phyloP scores from a whole-genome alignment of 2,329 filamentous ascomycete species.

The Gyromitra esculenta region DNA sequence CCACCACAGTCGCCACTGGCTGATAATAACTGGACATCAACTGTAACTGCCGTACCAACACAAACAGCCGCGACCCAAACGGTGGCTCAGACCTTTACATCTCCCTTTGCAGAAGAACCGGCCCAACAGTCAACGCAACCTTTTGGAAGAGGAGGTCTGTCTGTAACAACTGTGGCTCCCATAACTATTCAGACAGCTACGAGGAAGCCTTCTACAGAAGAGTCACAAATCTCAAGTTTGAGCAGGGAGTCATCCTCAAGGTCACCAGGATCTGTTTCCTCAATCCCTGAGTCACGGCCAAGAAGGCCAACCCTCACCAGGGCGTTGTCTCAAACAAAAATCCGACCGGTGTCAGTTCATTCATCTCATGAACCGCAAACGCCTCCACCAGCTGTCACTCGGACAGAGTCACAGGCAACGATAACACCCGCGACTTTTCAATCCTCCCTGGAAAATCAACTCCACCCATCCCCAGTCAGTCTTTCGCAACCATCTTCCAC shows the following conservation, averaged over 20 bases:
- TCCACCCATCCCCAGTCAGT: conserved; percentile 5
- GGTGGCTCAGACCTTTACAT: background rate
- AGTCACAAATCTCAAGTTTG: conserved; percentile 7
- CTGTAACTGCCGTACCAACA: conserved; percentile 3
- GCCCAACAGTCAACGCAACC: conserved; percentile 2
- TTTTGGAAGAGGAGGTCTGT: conserved; percentile 26
- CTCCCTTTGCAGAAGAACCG: background rate
- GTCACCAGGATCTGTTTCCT: conserved; percentile 7
- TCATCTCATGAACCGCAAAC: background rate
- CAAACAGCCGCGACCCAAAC: conserved; percentile 6
- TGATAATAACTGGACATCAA: conserved; percentile 31
- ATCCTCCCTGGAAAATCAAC: background rate
- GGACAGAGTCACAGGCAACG: conserved; percentile 36
- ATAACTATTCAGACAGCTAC: conserved; percentile 1
- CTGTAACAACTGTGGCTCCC: conserved; percentile 9
- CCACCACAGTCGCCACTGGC: background rate
- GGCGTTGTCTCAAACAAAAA: conserved; percentile 16
- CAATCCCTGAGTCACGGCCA: background rate
- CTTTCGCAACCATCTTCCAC: conserved; percentile 31
- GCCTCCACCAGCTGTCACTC: background rate
- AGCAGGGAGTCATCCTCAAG: conserved; percentile 35
- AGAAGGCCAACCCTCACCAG: conserved; percentile 6
- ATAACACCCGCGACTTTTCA: conserved; percentile 32
- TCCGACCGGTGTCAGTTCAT: background rate
- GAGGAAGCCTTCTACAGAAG: background rate